These are phyloP conservation scores for Pistacia atlantica DNA, from an alignment of 345 rosid species.

Conservation along the genomic window DNA sequence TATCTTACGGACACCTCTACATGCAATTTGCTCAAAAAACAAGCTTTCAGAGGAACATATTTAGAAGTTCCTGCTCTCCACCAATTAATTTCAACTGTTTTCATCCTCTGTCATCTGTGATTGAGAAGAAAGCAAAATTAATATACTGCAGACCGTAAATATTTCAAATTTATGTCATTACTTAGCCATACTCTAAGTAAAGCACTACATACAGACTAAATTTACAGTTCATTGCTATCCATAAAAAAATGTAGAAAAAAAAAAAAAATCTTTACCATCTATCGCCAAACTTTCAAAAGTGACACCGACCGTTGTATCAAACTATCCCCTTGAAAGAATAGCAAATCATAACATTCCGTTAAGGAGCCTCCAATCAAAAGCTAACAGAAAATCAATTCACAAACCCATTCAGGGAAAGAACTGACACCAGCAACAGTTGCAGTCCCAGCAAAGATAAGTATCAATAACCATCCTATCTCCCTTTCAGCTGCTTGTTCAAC, in stretches of 20 bases:
- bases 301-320: slow-evolving; percentile 79
- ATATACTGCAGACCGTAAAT: no score
- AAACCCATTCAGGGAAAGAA: slow-evolving; percentile 88
- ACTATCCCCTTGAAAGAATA: slow-evolving; percentile 73
- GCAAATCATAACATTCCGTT: slow-evolving; percentile 1
- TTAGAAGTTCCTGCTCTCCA: slow-evolving; percentile 77
- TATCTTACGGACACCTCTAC: no score
- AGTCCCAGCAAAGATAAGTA: slow-evolving; percentile 74
- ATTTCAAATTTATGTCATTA: no score
- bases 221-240: no score
- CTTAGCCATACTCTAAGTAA: no score
- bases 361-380: slow-evolving; percentile 5
- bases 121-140: slow-evolving; percentile 9
- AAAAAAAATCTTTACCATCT: slow-evolving; percentile 48
- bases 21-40: no score
- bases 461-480: slow-evolving; percentile 80
- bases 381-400: slow-evolving; percentile 10
- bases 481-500: slow-evolving; percentile 86
- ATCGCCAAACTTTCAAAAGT: slow-evolving; percentile 77
- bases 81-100: slow-evolving; percentile 71
- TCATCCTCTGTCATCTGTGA: slow-evolving; percentile 82
- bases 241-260: not conserved
- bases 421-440: slow-evolving; percentile 71
- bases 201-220: no score
- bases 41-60: slow-evolving; percentile 44